A percentile compares a stretch with the other conserved stretches of the same genome.
phyloP scores from a whole-genome alignment of 192 early-diverging fungal species.

The Coemansia reversa region DNA sequence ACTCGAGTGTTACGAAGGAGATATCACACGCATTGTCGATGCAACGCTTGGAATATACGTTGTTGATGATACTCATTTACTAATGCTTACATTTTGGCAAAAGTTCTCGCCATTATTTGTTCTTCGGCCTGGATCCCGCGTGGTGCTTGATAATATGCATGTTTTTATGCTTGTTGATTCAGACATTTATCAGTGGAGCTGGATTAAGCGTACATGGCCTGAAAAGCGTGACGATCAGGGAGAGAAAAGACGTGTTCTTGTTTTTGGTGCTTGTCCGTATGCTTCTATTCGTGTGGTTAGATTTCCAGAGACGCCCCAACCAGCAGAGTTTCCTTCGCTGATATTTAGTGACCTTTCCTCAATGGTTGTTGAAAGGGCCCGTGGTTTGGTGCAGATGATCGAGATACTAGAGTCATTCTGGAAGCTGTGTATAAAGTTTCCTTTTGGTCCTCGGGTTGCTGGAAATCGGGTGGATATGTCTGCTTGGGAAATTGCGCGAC shows the following conservation, averaged over 20 bases:
- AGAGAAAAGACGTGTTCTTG: slow-evolving; percentile 10
- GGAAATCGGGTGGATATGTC: neutral
- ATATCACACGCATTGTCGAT: slow-evolving; percentile 33
- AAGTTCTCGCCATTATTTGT: slow-evolving; percentile 21
- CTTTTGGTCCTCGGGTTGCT: slow-evolving; percentile 2
- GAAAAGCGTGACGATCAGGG: neutral
- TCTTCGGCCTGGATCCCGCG: slow-evolving; percentile 37
- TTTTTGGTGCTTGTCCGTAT: slow-evolving; percentile 42
- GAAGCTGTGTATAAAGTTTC: slow-evolving; percentile 33
- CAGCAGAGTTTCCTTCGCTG: slow-evolving; percentile 2
- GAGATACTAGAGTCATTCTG: slow-evolving; percentile 37
- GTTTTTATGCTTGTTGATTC: slow-evolving; percentile 30
- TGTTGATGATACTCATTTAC: slow-evolving; percentile 32
- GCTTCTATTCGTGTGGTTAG: slow-evolving; percentile 26
- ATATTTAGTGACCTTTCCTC: slow-evolving; percentile 6
- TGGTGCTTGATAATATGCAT: slow-evolving; percentile 38
- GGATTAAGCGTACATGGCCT: slow-evolving; percentile 20
- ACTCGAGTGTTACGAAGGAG: slow-evolving; percentile 46
- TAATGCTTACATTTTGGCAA: slow-evolving; percentile 41
- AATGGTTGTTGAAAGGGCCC: slow-evolving; percentile 4
- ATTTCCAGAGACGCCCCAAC: slow-evolving; percentile 10
- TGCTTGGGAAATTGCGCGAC: neutral
- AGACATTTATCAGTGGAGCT: slow-evolving; percentile 32
- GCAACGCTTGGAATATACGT: slow-evolving; percentile 36
- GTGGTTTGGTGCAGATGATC: slow-evolving; percentile 35